A percentile compares a stretch with the other conserved stretches of the same genome.
phyloP scores from a whole-genome alignment of 768 basidiomycete genomes.

The Rhodotorula kratochvilovae region DNA sequence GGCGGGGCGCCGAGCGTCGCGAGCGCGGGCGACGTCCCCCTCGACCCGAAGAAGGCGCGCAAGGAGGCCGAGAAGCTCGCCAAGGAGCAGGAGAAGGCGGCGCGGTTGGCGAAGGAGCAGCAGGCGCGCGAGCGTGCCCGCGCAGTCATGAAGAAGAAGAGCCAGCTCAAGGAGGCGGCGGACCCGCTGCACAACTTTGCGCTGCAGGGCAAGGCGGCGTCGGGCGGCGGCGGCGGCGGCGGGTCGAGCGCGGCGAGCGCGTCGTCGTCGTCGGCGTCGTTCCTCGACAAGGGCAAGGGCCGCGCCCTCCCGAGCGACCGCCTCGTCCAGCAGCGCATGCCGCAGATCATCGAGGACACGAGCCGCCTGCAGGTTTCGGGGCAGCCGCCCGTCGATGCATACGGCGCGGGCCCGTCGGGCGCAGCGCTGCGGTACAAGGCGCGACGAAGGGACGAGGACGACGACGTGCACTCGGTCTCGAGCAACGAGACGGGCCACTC shows the following conservation, averaged over 20 bases:
- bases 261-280: not conserved
- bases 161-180: conserved; percentile 43
- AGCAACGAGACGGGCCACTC: conserved; percentile 73
- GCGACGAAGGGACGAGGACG: conserved; percentile 72
- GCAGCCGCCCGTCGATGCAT: not conserved
- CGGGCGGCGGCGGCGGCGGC: not conserved
- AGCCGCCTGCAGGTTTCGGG: conserved; percentile 24
- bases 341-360: conserved; percentile 43
- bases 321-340: conserved; percentile 39
- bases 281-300: conserved; percentile 32
- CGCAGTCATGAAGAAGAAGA: conserved; percentile 52
- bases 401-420: not conserved
- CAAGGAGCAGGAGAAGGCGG: conserved; percentile 47
- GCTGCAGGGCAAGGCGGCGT: conserved; percentile 2
- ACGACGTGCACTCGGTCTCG: conserved; percentile 83
- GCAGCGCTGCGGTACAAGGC: conserved; percentile 60
- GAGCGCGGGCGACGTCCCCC: not conserved
- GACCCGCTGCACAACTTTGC: conserved; percentile 42
- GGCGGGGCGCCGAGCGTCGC: not conserved
- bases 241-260: not conserved
- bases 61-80: conserved; percentile 47
- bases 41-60: conserved; percentile 51
- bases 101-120: conserved; percentile 47
- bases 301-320: conserved; percentile 24
- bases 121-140: conserved; percentile 49